Percentiles rank a stretch among this genome's conserved stretches.
Evolutionary conservation across 352 stramenopile species (phyloP).

Genomic region (Discostella stelligera): DNA sequence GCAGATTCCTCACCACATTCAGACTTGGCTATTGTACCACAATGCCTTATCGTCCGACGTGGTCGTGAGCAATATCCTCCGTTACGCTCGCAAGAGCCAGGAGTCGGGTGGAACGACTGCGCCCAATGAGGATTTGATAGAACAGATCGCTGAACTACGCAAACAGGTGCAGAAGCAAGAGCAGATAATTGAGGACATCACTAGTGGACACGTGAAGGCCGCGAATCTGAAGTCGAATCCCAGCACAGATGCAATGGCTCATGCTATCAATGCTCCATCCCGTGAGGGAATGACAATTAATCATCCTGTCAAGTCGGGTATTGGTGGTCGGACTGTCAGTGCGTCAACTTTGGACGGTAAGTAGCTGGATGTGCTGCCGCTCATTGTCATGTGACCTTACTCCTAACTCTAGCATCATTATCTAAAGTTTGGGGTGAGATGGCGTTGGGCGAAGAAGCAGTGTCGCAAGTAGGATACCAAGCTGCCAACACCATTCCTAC

Average conservation of each 20-base stretch:
- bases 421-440: constrained; percentile 77
- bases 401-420: constrained; percentile 12
- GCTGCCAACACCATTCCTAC: constrained; percentile 12
- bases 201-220: constrained; percentile 24
- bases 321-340: constrained; percentile 28
- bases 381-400: not conserved
- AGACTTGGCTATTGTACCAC: constrained; percentile 97
- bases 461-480: constrained; percentile 27
- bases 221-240: constrained; percentile 35
- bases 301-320: not conserved
- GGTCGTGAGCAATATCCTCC: constrained; percentile 95
- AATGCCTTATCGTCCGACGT: constrained; percentile 94
- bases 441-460: constrained; percentile 63
- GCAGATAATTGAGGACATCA: constrained; percentile 62
- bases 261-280: constrained; percentile 35
- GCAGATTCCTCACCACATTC: constrained; percentile 88
- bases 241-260: constrained; percentile 59
- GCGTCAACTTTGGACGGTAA: constrained; percentile 31
- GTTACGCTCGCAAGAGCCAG: constrained; percentile 85
- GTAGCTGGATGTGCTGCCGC: not conserved
- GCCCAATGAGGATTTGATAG: constrained; percentile 73
- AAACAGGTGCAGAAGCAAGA: constrained; percentile 82
- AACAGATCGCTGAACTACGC: constrained; percentile 80
- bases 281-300: constrained; percentile 45
- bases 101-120: constrained; percentile 66